Evolutionary conservation across 106 monocot genomes (phyloP).

Genomic region (Gastrodia elata): DNA sequence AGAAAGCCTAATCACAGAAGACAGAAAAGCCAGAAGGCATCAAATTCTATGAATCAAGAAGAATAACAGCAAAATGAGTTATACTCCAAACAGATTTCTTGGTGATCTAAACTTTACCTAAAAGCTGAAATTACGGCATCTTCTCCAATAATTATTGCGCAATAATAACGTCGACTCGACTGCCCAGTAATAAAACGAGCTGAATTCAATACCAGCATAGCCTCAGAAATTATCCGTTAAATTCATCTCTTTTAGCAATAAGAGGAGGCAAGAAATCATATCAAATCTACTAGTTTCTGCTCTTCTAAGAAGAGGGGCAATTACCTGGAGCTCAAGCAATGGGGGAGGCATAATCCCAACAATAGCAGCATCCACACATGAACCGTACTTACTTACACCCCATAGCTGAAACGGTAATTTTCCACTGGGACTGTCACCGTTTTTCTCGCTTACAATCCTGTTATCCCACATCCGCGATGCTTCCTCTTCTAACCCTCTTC

Average conservation of each 20-base stretch:
- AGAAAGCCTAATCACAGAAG: slow-evolving; percentile 48
- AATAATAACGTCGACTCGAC: slow-evolving; percentile 74
- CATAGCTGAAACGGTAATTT: slow-evolving; percentile 69
- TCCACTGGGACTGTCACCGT: slow-evolving; percentile 27
- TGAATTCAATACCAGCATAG: slow-evolving; percentile 80
- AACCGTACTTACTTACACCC: slow-evolving; percentile 72
- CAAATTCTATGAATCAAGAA: neutral
- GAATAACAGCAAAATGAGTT: neutral
- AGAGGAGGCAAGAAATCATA: neutral
- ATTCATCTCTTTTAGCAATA: slow-evolving; percentile 7
- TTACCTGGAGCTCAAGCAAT: slow-evolving; percentile 89
- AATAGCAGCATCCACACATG: slow-evolving; percentile 85
- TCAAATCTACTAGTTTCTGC: neutral
- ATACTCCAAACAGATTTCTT: neutral
- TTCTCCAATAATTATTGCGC: slow-evolving; percentile 75
- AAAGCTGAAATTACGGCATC: slow-evolving; percentile 89
- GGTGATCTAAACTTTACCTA: slow-evolving; percentile 33
- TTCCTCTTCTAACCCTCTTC: slow-evolving; percentile 43
- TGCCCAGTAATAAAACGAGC: slow-evolving; percentile 80
- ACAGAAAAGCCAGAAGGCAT: neutral
- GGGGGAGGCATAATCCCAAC: slow-evolving; percentile 90
- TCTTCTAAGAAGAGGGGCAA: neutral
- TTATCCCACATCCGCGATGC: slow-evolving; percentile 30
- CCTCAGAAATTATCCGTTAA: slow-evolving; percentile 40
- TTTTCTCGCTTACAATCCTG: slow-evolving; percentile 29